Conservation (phyloP, 768 basidiomycete species). For the Boletus rufocinnamomeus region DNA sequence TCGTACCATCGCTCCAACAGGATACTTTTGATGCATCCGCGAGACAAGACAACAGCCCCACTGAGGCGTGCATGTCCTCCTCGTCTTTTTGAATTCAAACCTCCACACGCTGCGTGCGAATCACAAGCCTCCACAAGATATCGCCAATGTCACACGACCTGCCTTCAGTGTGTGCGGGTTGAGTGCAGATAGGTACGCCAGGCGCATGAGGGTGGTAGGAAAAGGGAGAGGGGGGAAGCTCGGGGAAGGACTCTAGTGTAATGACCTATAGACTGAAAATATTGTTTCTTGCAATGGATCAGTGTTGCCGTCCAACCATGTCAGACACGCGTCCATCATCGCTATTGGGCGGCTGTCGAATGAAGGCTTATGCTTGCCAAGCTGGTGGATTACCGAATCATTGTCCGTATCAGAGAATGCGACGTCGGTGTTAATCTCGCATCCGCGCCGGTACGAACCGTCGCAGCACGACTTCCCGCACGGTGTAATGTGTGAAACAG, state of each 20-base stretch:
- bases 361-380: background rate
- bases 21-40: background rate
- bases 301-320: background rate
- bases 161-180: background rate
- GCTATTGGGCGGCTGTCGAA: background rate
- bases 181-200: constrained; percentile 9
- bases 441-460: constrained; percentile 91
- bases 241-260: constrained; percentile 17
- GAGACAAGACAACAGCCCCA: constrained; percentile 1
- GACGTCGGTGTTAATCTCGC: constrained; percentile 59
- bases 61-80: background rate
- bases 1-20: background rate
- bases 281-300: constrained; percentile 4
- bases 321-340: background rate
- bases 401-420: background rate
- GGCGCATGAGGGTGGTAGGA: background rate
- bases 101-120: background rate
- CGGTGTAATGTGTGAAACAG: constrained; percentile 72
- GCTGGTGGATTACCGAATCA: background rate
- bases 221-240: background rate
- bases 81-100: background rate
- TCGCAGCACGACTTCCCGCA: constrained; percentile 81
- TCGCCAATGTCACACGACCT: background rate
- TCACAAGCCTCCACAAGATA: background rate
- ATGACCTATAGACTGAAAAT: constrained; percentile 11